phyloP scores from a whole-genome alignment of 2,329 filamentous ascomycete species.

The Chalara sp. region DNA sequence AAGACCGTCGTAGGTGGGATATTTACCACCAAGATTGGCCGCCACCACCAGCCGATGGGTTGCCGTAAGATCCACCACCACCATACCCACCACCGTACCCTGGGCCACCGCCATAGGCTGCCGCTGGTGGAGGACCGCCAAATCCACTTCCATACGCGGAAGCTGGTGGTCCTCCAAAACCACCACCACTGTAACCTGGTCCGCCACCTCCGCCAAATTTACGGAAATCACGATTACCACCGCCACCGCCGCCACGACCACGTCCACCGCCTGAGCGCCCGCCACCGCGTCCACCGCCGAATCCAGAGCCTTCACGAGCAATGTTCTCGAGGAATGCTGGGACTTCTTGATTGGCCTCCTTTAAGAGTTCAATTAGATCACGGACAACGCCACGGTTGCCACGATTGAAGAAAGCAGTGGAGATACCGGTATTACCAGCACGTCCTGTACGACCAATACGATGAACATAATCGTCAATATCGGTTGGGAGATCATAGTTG shows the following conservation, averaged over 20 bases:
- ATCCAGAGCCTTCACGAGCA: conserved; percentile 83
- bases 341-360: conserved; percentile 97
- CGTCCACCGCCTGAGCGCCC: conserved; percentile 42
- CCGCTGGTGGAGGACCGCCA: conserved; percentile 32
- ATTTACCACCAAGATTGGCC: conserved; percentile 50
- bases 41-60: conserved; percentile 40
- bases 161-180: conserved; percentile 36
- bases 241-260: conserved; percentile 49
- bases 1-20: conserved; percentile 7
- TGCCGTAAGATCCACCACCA: conserved; percentile 43
- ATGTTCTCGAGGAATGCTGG: conserved; percentile 94
- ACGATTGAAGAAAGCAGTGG: conserved; percentile 99
- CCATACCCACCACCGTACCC: conserved; percentile 48
- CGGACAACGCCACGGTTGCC: conserved; percentile 97
- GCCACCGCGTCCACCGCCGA: conserved; percentile 64
- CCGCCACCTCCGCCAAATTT: conserved; percentile 56
- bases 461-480: conserved; percentile 98
- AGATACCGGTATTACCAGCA: conserved; percentile 97
- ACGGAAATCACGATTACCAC: conserved; percentile 82
- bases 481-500: conserved; percentile 98
- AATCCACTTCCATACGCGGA: conserved; percentile 45
- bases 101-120: conserved; percentile 29
- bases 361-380: conserved; percentile 93
- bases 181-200: conserved; percentile 37
- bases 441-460: conserved; percentile 99